A percentile compares a stretch with the other conserved stretches of the same genome.
phyloP scores from a whole-genome alignment of 306 rosid genomes.

The Cyamopsis tetragonoloba region DNA sequence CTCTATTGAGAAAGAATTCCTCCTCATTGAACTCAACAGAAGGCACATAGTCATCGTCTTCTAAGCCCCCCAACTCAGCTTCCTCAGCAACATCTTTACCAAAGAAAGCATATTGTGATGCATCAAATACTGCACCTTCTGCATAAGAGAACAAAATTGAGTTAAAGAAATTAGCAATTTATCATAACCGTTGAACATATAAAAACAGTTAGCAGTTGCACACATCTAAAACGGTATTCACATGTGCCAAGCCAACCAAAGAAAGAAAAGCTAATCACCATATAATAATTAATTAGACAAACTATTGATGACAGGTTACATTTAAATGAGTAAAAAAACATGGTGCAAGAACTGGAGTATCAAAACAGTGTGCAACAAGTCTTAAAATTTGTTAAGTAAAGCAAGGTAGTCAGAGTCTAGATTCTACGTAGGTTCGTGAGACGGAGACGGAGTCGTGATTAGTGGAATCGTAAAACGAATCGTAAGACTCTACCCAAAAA shows the following conservation, averaged over 20 bases:
- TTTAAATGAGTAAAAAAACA: background rate
- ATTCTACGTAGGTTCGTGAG: no score
- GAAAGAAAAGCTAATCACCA: background rate
- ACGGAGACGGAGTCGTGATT: no score
- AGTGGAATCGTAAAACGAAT: no score
- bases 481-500: no score
- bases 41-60: constrained; percentile 45
- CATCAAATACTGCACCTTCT: constrained; percentile 68
- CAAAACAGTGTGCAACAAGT: constrained; percentile 2
- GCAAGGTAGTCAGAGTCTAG: no score
- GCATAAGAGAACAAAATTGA: constrained; percentile 25
- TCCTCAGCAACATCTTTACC: constrained; percentile 74
- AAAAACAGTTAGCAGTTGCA: background rate
- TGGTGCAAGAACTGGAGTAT: background rate
- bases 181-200: background rate
- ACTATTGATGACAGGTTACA: background rate
- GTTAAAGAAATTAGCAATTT: background rate
- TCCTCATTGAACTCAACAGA: constrained; percentile 52
- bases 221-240: background rate
- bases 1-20: constrained; percentile 58
- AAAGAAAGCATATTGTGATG: constrained; percentile 90
- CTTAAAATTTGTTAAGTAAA: no score
- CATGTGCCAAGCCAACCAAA: background rate
- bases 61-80: constrained; percentile 90
- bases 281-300: background rate